Evolutionary conservation across 2,329 filamentous ascomycete genomes (phyloP).

Genomic region (Microdochium nivale): DNA sequence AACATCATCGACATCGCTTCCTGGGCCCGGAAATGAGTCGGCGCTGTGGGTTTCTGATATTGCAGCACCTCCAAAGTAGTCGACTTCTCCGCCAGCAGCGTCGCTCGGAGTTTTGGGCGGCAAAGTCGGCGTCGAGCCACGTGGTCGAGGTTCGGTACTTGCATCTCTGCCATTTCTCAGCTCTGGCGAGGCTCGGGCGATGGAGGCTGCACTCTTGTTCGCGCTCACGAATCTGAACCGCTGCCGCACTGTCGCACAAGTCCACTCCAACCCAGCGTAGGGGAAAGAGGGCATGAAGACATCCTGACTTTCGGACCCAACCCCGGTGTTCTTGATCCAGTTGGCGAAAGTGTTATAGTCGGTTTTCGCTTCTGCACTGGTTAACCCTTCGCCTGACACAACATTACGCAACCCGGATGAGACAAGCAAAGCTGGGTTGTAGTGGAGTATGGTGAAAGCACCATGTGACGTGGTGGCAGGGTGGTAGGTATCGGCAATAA

Average conservation of each 20-base stretch:
- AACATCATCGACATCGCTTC: neutral
- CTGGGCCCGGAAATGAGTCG: neutral
- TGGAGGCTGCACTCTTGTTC: slow-evolving; percentile 26
- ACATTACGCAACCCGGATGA: slow-evolving; percentile 46
- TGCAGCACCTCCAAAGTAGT: slow-evolving; percentile 20
- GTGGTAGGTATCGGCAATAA: slow-evolving; percentile 62
- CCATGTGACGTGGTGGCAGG: slow-evolving; percentile 42
- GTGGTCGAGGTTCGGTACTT: slow-evolving; percentile 24
- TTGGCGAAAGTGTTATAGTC: slow-evolving; percentile 58
- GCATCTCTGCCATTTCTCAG: slow-evolving; percentile 26
- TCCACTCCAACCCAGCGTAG: slow-evolving; percentile 63
- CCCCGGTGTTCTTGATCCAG: slow-evolving; percentile 55
- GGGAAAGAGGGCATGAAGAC: slow-evolving; percentile 43
- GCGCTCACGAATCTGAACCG: slow-evolving; percentile 62
- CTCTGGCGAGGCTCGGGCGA: slow-evolving; percentile 29
- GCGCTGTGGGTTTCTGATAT: slow-evolving; percentile 6
- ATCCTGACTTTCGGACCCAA: slow-evolving; percentile 42
- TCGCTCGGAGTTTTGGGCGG: slow-evolving; percentile 24
- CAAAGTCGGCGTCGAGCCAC: slow-evolving; percentile 24
- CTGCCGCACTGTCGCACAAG: slow-evolving; percentile 58
- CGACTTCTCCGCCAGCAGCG: slow-evolving; percentile 17
- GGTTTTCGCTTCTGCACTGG: slow-evolving; percentile 28
- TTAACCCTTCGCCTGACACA: slow-evolving; percentile 39
- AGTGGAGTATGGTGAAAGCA: slow-evolving; percentile 54
- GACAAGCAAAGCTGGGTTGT: slow-evolving; percentile 57